These are phyloP conservation scores for barrel medic (Medicago truncatula) DNA, from an alignment of 306 rosid genomes.

Conservation along the genomic window DNA sequence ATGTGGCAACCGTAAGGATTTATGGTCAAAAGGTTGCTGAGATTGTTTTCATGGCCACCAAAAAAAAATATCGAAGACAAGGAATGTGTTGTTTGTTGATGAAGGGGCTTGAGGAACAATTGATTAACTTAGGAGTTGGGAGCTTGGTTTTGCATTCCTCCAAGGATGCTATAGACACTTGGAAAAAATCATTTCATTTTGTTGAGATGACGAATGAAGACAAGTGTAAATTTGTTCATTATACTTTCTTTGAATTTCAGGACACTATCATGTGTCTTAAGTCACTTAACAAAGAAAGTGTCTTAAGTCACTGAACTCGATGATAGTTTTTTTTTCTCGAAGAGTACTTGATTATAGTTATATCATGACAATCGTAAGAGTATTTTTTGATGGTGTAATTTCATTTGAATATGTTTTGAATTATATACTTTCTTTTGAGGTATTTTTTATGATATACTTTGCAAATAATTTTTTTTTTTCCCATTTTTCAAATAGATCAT, in stretches of 20 bases:
- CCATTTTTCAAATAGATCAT: neutral
- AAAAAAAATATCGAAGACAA: constrained; percentile 40
- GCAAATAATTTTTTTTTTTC: neutral
- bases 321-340: neutral
- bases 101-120: constrained; percentile 60
- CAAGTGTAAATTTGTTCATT: constrained; percentile 24
- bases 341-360: neutral
- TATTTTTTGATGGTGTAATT: neutral
- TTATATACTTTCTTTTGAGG: neutral
- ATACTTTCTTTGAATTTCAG: constrained; percentile 52
- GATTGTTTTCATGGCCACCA: constrained; percentile 73
- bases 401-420: neutral
- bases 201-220: constrained; percentile 45
- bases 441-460: neutral
- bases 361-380: neutral
- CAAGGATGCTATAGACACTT: constrained; percentile 43
- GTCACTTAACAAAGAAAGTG: neutral
- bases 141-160: constrained; percentile 63
- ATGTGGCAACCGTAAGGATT: constrained; percentile 60
- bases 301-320: neutral
- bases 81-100: constrained; percentile 73
- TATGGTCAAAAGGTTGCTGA: constrained; percentile 59
- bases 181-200: constrained; percentile 68
- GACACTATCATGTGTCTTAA: constrained; percentile 66
- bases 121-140: constrained; percentile 58